Percentiles rank a stretch among this genome's conserved stretches.
phyloP scores from a whole-genome alignment of 306 rosid genomes.

The Phaseolus lunatus region DNA sequence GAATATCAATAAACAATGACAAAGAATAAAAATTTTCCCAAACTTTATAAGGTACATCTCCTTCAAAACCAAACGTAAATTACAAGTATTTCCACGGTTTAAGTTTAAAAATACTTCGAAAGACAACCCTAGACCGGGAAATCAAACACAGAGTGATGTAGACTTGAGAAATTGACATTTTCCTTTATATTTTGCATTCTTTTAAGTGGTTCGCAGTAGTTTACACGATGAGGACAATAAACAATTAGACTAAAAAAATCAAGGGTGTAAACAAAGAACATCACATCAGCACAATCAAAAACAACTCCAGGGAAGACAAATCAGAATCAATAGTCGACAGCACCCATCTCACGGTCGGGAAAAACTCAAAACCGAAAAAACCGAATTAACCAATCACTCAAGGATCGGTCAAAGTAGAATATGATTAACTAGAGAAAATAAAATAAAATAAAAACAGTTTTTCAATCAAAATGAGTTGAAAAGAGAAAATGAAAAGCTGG shows the following conservation, averaged over 20 bases:
- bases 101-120: constrained; percentile 29
- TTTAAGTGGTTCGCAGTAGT: constrained; percentile 46
- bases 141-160: constrained; percentile 37
- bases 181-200: not conserved
- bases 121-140: constrained; percentile 42
- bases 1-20: constrained; percentile 37
- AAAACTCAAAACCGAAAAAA: constrained; percentile 48
- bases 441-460: not conserved
- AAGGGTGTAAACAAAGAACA: constrained; percentile 59
- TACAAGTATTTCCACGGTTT: constrained; percentile 20
- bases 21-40: constrained; percentile 11
- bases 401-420: constrained; percentile 44
- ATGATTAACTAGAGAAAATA: not conserved
- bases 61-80: constrained; percentile 21
- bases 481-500: constrained; percentile 18
- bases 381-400: constrained; percentile 53
- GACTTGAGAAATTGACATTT: constrained; percentile 46
- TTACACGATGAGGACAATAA: constrained; percentile 53
- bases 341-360: constrained; percentile 46
- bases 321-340: constrained; percentile 50
- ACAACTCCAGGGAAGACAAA: constrained; percentile 50
- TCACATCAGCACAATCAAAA: constrained; percentile 72
- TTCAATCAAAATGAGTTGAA: not conserved
- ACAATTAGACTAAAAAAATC: constrained; percentile 51
- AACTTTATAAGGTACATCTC: constrained; percentile 12